phyloP scores from a whole-genome alignment of 495 filamentous ascomycete genomes.

The Penicillium ucsense region DNA sequence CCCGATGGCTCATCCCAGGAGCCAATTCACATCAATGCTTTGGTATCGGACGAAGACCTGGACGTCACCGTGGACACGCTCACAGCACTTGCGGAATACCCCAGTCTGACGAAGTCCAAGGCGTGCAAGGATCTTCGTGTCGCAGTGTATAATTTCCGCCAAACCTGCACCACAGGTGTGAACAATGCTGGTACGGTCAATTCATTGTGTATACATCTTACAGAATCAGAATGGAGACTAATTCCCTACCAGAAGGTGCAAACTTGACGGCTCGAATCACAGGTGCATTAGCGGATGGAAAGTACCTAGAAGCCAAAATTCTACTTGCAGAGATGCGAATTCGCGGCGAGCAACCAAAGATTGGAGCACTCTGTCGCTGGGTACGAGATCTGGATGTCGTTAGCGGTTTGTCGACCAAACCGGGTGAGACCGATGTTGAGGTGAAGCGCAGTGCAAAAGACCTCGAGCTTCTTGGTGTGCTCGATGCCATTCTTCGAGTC shows the following conservation, averaged over 20 bases:
- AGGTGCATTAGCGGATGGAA: slow-evolving; percentile 24
- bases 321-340: slow-evolving; percentile 31
- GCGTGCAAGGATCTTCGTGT: slow-evolving; percentile 30
- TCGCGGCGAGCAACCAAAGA: slow-evolving; percentile 27
- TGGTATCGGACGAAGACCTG: slow-evolving; percentile 28
- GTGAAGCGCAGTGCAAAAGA: slow-evolving; percentile 18
- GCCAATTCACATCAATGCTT: slow-evolving; percentile 22
- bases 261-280: slow-evolving; percentile 33
- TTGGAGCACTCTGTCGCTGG: slow-evolving; percentile 33
- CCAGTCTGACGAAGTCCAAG: slow-evolving; percentile 28
- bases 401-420: slow-evolving; percentile 29
- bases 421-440: slow-evolving; percentile 7
- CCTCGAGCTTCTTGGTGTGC: slow-evolving; percentile 21
- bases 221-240: not conserved
- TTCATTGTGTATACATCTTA: not conserved
- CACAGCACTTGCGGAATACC: slow-evolving; percentile 25
- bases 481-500: slow-evolving; percentile 29
- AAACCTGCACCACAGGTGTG: slow-evolving; percentile 29
- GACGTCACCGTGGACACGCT: slow-evolving; percentile 31
- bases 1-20: slow-evolving; percentile 22
- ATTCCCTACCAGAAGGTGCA: slow-evolving; percentile 21
- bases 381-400: slow-evolving; percentile 32
- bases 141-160: slow-evolving; percentile 31
- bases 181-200: slow-evolving; percentile 22
- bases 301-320: slow-evolving; percentile 26